Conservation (phyloP, 202 grass and related monocot genomes). For the Zoysia matrella region DNA sequence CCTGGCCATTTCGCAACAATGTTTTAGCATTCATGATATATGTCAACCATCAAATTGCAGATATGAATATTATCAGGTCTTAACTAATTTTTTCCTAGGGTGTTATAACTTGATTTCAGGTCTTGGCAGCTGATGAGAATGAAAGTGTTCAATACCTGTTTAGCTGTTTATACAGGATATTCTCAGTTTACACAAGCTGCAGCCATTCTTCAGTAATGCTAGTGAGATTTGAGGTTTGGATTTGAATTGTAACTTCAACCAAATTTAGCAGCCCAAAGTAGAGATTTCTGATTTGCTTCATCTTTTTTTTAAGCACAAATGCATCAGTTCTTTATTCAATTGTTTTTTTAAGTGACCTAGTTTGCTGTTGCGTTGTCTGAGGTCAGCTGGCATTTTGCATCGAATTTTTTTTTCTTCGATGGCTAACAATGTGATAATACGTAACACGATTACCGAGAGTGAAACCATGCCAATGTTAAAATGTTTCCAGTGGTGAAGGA, state of each 20-base stretch:
- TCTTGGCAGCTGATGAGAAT: constrained; percentile 52
- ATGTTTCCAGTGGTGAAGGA: not conserved
- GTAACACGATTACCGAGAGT: not conserved
- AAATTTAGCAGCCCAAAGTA: not conserved
- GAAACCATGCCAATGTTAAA: not conserved
- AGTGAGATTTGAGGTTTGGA: not conserved
- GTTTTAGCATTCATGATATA: not conserved
- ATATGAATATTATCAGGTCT: not conserved
- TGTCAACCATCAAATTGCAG: too few relatives aligned
- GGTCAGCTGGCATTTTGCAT: not conserved
- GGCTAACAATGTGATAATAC: not conserved
- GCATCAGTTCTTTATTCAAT: too few relatives aligned
- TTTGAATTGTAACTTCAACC: not conserved
- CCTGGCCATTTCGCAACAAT: not conserved
- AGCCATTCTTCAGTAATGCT: constrained; percentile 31
- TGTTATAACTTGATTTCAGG: not conserved
- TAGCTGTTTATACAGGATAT: constrained; percentile 22
- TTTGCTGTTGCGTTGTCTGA: too few relatives aligned
- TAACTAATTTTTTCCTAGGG: not conserved
- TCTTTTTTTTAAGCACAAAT: too few relatives aligned
- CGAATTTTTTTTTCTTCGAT: not conserved
- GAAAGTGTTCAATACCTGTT: constrained; percentile 48
- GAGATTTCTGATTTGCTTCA: not conserved
- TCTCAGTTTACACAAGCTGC: constrained; percentile 68
- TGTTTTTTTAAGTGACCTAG: too few relatives aligned